phyloP scores from a whole-genome alignment of 1,139 yeast genomes.

The Magnusiomyces ingens region DNA sequence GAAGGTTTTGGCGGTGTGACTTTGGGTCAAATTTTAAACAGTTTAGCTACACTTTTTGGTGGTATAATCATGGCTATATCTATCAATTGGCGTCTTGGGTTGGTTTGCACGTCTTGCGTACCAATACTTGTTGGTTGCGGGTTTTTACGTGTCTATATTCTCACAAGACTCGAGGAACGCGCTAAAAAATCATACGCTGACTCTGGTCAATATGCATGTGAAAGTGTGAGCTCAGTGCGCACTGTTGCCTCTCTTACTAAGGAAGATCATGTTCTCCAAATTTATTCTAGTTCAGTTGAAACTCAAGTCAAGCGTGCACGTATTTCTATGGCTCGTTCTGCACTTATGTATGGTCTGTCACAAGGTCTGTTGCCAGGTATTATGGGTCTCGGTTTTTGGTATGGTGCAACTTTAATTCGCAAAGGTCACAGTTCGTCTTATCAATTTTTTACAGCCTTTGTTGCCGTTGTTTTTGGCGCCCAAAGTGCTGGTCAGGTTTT shows the following conservation, averaged over 20 bases:
- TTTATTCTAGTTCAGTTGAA: constrained; percentile 27
- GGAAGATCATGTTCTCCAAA: constrained; percentile 30
- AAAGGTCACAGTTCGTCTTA: constrained; percentile 22
- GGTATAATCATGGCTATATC: constrained; percentile 72
- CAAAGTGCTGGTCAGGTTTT: constrained; percentile 82
- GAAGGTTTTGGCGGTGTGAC: constrained; percentile 84
- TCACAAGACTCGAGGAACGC: constrained; percentile 55
- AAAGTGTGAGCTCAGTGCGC: constrained; percentile 33
- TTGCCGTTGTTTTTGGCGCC: constrained; percentile 66
- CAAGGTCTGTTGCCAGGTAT: constrained; percentile 36
- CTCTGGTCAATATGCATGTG: constrained; percentile 36
- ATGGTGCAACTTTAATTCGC: constrained; percentile 32
- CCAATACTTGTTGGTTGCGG: constrained; percentile 69
- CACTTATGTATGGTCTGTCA: constrained; percentile 31
- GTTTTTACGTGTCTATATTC: constrained; percentile 76
- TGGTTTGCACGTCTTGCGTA: constrained; percentile 51
- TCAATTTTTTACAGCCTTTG: constrained; percentile 34
- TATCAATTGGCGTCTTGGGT: constrained; percentile 58
- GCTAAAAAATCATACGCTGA: constrained; percentile 35
- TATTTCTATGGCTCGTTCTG: constrained; percentile 26
- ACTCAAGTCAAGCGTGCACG: constrained; percentile 29
- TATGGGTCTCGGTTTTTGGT: constrained; percentile 38
- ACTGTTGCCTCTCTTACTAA: constrained; percentile 36
- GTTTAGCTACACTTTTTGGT: constrained; percentile 58
- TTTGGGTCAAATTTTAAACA: constrained; percentile 71